Evolutionary conservation across 2,329 filamentous ascomycete genomes (phyloP), one percentile per base, ranked within the genome.

Genomic region (Phyllosticta capitalensis): DNA sequence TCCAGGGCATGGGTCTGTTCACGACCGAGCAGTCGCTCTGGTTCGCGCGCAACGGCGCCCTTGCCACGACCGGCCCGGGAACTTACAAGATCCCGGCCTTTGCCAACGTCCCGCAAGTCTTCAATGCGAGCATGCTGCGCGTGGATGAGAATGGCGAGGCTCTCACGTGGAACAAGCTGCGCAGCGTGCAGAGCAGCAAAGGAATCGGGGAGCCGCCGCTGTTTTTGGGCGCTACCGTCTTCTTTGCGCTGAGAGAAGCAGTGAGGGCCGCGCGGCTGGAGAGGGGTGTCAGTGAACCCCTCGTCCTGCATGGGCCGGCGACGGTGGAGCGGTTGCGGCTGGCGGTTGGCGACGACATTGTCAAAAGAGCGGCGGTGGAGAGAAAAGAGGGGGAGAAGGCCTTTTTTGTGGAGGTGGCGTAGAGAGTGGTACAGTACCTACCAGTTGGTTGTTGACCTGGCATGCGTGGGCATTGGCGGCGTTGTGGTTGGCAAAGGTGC

Each of bases 11-110:
- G 70, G 88, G 88, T 1, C 79, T 92, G 1, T 92, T 90, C 76
- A 92, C 87, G 1, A 87, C 83, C 1, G 87, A 89, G 73, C 87
- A 90, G 70, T 82, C 80, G 7, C 79, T 89, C 24, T 88, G 85
- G 85, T 79, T 83, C 61, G 10, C 30, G 30, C 77, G 80, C 24
- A 26, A 82, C 6, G 84, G 87, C 17, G 80, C 85, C 61, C 78
- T 88, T 58, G 83, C 84, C 71, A 87, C 84, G 1, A 75, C 76
- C 9, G 83, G 84, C 0, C 83, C 83, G 0, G 83, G 83, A 2
- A 83, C 87, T 1, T 94, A 94, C 76, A 94, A 95, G 76, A 94
- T 95, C 67, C 90, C 90, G 0, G 89, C 89, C 0, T 95, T 95
- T 79, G 79, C 87, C 54, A 90, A 95, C 69, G 90, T 95, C 19